Conservation (phyloP, 140 eudicot species). For the Erigeron philadelphicus region DNA sequence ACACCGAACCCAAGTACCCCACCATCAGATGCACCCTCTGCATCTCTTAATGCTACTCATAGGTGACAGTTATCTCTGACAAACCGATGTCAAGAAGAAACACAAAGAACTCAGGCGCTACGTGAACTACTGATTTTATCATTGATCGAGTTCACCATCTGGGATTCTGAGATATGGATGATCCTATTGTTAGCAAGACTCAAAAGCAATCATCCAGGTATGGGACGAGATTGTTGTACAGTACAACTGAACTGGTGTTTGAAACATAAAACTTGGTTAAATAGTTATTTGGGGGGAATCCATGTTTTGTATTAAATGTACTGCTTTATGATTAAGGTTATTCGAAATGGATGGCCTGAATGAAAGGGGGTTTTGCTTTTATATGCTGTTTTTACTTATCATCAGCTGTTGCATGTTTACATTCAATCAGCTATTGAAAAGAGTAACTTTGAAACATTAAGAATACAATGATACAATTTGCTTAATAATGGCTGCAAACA, state of each 20-base stretch:
- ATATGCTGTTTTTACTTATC: too few species aligned
- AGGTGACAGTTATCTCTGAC: slow-evolving; percentile 3
- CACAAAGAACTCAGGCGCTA: neutral
- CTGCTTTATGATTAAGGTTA: neutral
- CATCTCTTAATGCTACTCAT: neutral
- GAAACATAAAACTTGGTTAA: slow-evolving; percentile 16
- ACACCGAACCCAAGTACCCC: slow-evolving; percentile 12
- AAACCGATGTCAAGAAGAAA: neutral
- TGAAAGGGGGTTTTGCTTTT: neutral
- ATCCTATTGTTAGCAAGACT: neutral
- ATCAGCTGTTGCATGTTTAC: too few species aligned
- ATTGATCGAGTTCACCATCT: neutral
- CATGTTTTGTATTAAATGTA: neutral
- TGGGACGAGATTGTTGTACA: slow-evolving; percentile 10
- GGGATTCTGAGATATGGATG: neutral
- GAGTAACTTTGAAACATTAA: too few species aligned
- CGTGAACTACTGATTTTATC: neutral
- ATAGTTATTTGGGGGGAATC: neutral
- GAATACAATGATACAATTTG: too few species aligned
- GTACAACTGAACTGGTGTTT: slow-evolving; percentile 22
- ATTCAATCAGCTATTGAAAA: too few species aligned
- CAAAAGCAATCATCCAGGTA: slow-evolving; percentile 16
- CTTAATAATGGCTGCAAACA: too few species aligned
- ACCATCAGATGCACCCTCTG: slow-evolving; percentile 20
- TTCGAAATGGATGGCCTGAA: neutral